Evolutionary conservation across 306 rosid species (phyloP).

Genomic region (Sicyos edulis): DNA sequence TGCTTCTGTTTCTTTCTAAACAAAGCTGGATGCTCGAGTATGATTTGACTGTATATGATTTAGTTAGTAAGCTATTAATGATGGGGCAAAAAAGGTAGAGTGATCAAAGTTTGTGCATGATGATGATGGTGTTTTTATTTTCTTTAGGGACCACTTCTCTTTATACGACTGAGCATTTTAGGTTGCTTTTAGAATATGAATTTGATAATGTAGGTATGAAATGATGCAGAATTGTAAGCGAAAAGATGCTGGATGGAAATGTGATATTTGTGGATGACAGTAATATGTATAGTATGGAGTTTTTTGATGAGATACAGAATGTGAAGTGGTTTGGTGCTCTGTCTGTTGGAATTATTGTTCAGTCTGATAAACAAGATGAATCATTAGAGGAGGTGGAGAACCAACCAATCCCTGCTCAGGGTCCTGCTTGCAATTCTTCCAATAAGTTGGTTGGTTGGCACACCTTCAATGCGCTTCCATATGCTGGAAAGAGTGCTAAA

Average conservation of each 20-base stretch:
- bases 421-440: slow-evolving; percentile 94
- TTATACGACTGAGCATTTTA: slow-evolving; percentile 12
- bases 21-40: too few relatives aligned
- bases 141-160: too few relatives aligned
- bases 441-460: slow-evolving; percentile 91
- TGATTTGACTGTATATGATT: too few relatives aligned
- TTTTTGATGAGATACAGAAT: slow-evolving; percentile 79
- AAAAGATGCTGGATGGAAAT: slow-evolving; percentile 76
- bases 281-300: slow-evolving; percentile 94
- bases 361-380: slow-evolving; percentile 28
- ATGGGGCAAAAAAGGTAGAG: background rate
- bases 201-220: slow-evolving; percentile 30
- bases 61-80: slow-evolving; percentile 11
- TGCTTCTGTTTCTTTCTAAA: too few relatives aligned
- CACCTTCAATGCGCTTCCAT: slow-evolving; percentile 66
- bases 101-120: background rate
- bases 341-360: slow-evolving; percentile 85
- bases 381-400: slow-evolving; percentile 42
- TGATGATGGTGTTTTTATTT: background rate
- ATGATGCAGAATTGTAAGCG: slow-evolving; percentile 70
- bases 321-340: slow-evolving; percentile 92
- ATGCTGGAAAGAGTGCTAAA: slow-evolving; percentile 59
- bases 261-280: slow-evolving; percentile 97
- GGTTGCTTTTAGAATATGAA: slow-evolving; percentile 22
- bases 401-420: slow-evolving; percentile 63